phyloP scores from a whole-genome alignment of 2,329 filamentous ascomycete species.

The Sporothrix euskadiensis region DNA sequence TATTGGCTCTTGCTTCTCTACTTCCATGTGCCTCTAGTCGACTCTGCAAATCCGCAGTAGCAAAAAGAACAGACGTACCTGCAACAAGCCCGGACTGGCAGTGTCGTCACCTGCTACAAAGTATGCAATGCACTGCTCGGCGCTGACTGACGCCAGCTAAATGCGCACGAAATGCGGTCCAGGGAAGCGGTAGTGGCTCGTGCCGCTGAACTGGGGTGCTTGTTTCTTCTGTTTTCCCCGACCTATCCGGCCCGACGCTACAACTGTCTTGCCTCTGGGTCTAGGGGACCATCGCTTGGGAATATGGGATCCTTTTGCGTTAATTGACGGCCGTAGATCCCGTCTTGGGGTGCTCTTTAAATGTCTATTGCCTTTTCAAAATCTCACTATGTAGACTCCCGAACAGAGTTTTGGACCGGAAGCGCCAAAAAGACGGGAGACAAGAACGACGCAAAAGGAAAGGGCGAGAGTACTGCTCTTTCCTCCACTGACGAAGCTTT shows the following conservation, averaged over 20 bases:
- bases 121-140: neutral
- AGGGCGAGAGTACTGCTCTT: neutral
- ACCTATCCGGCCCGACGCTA: constrained; percentile 17
- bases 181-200: neutral
- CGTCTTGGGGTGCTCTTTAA: neutral
- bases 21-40: neutral
- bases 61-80: neutral
- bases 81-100: neutral
- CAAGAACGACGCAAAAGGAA: neutral
- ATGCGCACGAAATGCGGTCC: neutral
- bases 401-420: neutral
- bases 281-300: neutral
- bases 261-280: neutral
- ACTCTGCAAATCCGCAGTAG: constrained; percentile 1
- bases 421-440: neutral
- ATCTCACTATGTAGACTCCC: neutral
- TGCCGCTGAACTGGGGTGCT: constrained; percentile 5
- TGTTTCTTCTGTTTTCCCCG: neutral
- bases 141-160: constrained; percentile 20
- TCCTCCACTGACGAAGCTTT: neutral
- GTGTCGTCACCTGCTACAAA: neutral
- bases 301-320: neutral
- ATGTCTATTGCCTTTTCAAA: too few relatives aligned
- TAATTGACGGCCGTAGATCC: neutral
- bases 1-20: neutral